phyloP scores from a whole-genome alignment of 768 basidiomycete species.

The Chalciporus sphaerocephalus region DNA sequence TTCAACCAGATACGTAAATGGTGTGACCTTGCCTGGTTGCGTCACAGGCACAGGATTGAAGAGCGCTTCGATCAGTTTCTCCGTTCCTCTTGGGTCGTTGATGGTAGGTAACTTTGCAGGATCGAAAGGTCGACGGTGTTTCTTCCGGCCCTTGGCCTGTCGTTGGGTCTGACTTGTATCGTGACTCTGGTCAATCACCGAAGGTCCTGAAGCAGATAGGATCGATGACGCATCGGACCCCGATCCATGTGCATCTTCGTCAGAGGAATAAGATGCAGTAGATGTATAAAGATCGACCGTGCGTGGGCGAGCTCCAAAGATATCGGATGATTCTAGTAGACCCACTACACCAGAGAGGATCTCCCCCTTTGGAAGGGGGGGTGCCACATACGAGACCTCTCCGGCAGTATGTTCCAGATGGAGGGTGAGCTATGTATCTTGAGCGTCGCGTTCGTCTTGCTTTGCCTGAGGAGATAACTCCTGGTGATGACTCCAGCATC shows the following conservation, averaged over 20 bases:
- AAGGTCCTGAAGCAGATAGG: slow-evolving; percentile 10
- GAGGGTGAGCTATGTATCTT: slow-evolving; percentile 57
- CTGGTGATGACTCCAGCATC: slow-evolving; percentile 54
- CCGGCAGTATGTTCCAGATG: slow-evolving; percentile 53
- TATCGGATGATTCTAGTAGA: slow-evolving; percentile 51
- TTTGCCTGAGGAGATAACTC: slow-evolving; percentile 63
- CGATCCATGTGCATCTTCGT: slow-evolving; percentile 2
- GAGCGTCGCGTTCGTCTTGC: slow-evolving; percentile 75
- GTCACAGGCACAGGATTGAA: slow-evolving; percentile 66
- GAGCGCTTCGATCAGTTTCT: slow-evolving; percentile 70
- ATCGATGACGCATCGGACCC: slow-evolving; percentile 22
- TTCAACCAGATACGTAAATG: slow-evolving; percentile 38
- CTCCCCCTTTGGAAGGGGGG: slow-evolving; percentile 67
- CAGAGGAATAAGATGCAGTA: slow-evolving; percentile 28
- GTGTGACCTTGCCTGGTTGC: slow-evolving; percentile 20
- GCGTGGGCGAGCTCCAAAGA: slow-evolving; percentile 48
- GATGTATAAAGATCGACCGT: slow-evolving; percentile 44
- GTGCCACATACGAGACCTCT: slow-evolving; percentile 52
- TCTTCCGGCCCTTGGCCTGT: slow-evolving; percentile 13
- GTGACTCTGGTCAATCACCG: background rate
- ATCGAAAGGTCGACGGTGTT: slow-evolving; percentile 28
- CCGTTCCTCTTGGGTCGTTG: slow-evolving; percentile 61
- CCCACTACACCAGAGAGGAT: slow-evolving; percentile 65
- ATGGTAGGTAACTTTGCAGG: slow-evolving; percentile 43
- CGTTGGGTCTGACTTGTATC: background rate